A percentile compares a stretch with the other conserved stretches of the same genome.
These are phyloP conservation scores for Cornus florida DNA, from an alignment of 148 eudicot genomes.

Conservation along the genomic window DNA sequence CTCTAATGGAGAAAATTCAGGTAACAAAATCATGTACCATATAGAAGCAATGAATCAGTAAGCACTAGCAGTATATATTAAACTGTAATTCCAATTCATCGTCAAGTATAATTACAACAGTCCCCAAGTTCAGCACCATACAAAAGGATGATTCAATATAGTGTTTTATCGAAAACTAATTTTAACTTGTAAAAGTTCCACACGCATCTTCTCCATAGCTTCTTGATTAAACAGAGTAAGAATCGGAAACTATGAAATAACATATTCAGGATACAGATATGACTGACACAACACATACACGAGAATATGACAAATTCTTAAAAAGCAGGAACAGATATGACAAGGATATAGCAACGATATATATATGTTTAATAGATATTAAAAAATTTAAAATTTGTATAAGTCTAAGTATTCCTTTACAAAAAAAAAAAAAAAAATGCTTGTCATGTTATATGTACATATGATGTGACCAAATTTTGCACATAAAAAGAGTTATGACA, in stretches of 20 bases:
- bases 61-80: not conserved
- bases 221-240: not conserved
- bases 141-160: constrained; percentile 2
- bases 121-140: not conserved
- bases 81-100: not conserved
- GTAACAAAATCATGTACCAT: not conserved
- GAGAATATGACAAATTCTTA: no score
- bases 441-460: no score
- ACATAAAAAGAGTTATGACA: no score
- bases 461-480: no score
- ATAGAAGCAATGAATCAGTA: not conserved
- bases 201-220: not conserved
- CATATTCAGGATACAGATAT: no score
- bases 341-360: no score
- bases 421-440: no score
- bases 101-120: not conserved
- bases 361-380: no score
- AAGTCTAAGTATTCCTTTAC: no score
- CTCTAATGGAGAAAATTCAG: not conserved
- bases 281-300: no score
- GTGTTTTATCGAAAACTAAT: not conserved
- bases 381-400: no score
- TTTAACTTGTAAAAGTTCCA: not conserved
- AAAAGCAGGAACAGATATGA: not conserved
- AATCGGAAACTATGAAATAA: no score